Base-by-base conservation (phyloP, 345 rosid genomes). In the Cardamine chenopodiifolia region DNA sequence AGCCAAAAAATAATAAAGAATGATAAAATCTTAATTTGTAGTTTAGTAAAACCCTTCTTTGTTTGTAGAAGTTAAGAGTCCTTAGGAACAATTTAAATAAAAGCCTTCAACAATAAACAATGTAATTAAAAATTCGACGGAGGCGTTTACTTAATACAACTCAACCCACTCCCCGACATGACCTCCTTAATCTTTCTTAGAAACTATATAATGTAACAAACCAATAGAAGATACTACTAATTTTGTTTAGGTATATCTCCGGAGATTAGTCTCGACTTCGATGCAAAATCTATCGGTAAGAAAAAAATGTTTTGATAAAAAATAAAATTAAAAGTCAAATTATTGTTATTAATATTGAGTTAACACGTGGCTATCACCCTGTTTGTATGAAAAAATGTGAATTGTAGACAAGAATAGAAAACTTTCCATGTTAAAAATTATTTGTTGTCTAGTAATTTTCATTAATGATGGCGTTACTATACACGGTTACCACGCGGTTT, bases 141-240 rank as follows among this genome's bases (percentile, higher is more conserved):
- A 28, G 76, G 83, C 84, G 89, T 88, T 88, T 70, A 84, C 87
- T 86, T 35, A 82, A 85, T 80, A 78, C 86, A 83, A 78, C 86
- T 80, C 79, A 74, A 77, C 80, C 79, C 82, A 63, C 73, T 39
- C 75, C 74, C 35, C 76, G 67, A 73, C 74, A 77, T 65, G 76
- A 77, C 73, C 68, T 56, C 80, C 80, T 77, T 71, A 70, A 77
- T 71, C 72, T 77, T 77, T 56, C 58, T 56, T 56, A 50, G 15
- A 63, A 70, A 42, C 52, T 40, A 32, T 47, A 70, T 23, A 35
- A 28, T 40, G 29, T 17, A 25, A 45, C 28, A 26, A 31, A 48
- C 25, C 8, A 34, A 63, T 23, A 70, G 3, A 32, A 22, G 37
- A 28, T 19, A 19, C 7, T 18, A 34, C 12, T 18, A 18, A 20